These are phyloP conservation scores for Cryphonectria parasitica DNA, from an alignment of 2,329 filamentous ascomycete species.

Conservation along the genomic window DNA sequence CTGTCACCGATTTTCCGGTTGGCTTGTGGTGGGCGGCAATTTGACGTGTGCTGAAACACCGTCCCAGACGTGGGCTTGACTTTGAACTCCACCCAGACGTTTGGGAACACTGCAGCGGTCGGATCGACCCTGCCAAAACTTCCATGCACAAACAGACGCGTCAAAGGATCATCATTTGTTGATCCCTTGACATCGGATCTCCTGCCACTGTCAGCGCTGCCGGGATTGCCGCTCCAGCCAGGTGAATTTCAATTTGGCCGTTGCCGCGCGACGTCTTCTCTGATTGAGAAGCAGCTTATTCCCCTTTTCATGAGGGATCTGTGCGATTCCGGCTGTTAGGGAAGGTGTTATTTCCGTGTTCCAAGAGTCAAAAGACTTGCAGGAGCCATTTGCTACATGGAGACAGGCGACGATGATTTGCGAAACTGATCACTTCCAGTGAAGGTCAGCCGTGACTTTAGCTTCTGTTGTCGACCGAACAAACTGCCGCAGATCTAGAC, in stretches of 20 bases:
- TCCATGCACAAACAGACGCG: constrained; percentile 14
- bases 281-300: neutral
- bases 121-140: constrained; percentile 26
- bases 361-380: neutral
- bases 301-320: neutral
- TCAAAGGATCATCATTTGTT: constrained; percentile 10
- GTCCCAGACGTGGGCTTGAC: constrained; percentile 38
- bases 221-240: neutral
- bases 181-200: constrained; percentile 1
- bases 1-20: constrained; percentile 14
- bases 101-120: constrained; percentile 33
- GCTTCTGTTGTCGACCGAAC: constrained; percentile 63
- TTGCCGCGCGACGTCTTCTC: neutral
- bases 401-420: neutral
- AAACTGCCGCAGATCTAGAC: constrained; percentile 60
- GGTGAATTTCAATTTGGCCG: neutral
- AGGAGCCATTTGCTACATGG: neutral
- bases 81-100: constrained; percentile 35
- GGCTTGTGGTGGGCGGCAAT: constrained; percentile 8
- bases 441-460: constrained; percentile 57
- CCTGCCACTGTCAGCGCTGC: neutral
- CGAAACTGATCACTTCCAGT: constrained; percentile 55
- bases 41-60: constrained; percentile 41
- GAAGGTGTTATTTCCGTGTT: neutral
- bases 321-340: too few species aligned